A percentile compares a stretch with the other conserved stretches of the same genome.
Conservation (phyloP, 2,329 filamentous ascomycete species). For the Arthrinium phaeospermum region DNA sequence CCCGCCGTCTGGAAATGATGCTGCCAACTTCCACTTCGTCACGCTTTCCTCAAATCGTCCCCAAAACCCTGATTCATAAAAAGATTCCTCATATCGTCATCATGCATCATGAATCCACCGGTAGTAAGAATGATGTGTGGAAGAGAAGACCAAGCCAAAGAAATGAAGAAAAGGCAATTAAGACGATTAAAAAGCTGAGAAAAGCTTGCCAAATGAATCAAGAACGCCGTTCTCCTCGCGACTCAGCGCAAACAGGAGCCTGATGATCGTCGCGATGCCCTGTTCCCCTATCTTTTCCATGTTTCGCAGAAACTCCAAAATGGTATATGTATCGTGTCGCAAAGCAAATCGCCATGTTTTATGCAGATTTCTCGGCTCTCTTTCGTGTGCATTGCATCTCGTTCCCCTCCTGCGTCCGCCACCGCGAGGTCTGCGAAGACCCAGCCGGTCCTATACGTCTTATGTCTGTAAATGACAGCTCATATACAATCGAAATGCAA, state of each 20-base stretch:
- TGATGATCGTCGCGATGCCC: conserved; percentile 7
- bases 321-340: conserved; percentile 16
- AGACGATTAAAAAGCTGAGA: background rate
- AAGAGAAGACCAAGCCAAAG: background rate
- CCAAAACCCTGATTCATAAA: background rate
- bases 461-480: background rate
- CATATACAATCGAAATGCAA: conserved; percentile 12
- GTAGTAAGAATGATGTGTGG: conserved; percentile 5
- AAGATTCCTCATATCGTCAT: conserved; percentile 11
- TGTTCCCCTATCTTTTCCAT: conserved; percentile 10
- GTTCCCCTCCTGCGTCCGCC: background rate
- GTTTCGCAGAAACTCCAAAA: conserved; percentile 15
- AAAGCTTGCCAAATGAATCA: background rate
- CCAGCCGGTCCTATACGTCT: background rate
- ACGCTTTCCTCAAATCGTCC: conserved; percentile 11
- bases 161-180: background rate
- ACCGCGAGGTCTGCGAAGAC: background rate
- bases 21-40: background rate
- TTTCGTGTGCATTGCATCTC: background rate
- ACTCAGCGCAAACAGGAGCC: conserved; percentile 1
- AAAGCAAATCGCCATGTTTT: conserved; percentile 16
- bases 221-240: conserved; percentile 15
- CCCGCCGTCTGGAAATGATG: background rate
- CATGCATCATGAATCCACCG: conserved; percentile 17
- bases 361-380: conserved; percentile 1